Evolutionary conservation across 2,329 filamentous ascomycete species (phyloP), one percentile per base, ranked within the genome.

Genomic region (Diaporthe aspalathi): DNA sequence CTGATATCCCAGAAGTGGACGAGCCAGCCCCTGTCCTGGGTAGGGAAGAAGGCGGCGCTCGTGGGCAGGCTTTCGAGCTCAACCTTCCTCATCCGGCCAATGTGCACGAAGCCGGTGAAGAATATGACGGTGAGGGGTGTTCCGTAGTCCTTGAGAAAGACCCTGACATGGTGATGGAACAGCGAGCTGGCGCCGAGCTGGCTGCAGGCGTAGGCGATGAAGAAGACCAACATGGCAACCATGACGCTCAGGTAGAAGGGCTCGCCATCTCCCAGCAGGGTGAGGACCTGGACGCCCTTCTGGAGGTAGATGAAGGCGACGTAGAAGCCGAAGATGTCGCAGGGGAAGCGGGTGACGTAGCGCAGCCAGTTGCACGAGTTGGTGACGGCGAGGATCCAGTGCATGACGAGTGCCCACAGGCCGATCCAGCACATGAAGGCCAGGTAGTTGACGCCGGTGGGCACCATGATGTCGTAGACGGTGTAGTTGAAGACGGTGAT

Each of bases 401-500:
- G 94, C 82, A 97, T 91, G 29, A 95, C 84, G 24, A 97, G 83
- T 1, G 94, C 92, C 94, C 94, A 97, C 84, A 97, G 87, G 73
- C 93, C 94, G 77, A 97, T 93, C 92, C 94, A 95, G 77, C 91
- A 92, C 94, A 97, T 97, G 80, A 97, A 97, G 8, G 91, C 90
- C 68, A 97, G 89, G 78, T 95, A 97, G 78, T 95, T 91, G 6
- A 92, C 93, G 1, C 93, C 93, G 0, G 90, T 90, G 1, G 92
- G 91, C 1, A 86, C 84, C 79, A 97, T 93, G 74, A 97, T 97
- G 80, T 96, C 92, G 83, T 95, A 97, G 3, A 97, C 93, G 4
- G 94, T 97, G 78, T 97, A 97, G 79, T 97, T 97, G 79, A 97
- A 97, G 35, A 97, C 94, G 20, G 94, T 97, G 70, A 97, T 97